A percentile compares a stretch with the other conserved stretches of the same genome.
phyloP scores from a whole-genome alignment of 495 filamentous ascomycete species.

The Lentithecium fluviatile region DNA sequence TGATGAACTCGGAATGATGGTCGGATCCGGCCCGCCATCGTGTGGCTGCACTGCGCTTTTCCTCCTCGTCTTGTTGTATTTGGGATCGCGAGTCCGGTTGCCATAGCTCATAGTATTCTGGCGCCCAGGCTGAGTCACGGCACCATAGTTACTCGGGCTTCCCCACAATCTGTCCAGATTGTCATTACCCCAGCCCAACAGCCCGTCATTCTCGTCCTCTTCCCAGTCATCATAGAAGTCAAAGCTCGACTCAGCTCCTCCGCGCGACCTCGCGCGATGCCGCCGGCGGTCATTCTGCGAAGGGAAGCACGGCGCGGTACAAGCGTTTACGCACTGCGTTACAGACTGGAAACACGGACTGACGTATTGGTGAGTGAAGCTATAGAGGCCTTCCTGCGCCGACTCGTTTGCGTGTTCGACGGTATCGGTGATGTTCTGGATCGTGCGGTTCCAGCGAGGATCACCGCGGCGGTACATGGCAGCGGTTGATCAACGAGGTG shows the following conservation, averaged over 20 bases:
- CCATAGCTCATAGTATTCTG: conserved; percentile 89
- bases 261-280: conserved; percentile 55
- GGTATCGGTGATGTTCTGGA: conserved; percentile 90
- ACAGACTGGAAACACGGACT: conserved; percentile 74
- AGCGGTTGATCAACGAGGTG: conserved; percentile 11
- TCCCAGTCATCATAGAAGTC: conserved; percentile 99
- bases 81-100: conserved; percentile 48
- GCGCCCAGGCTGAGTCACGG: conserved; percentile 64
- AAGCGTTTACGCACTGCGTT: conserved; percentile 62
- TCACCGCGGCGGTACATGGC: conserved; percentile 68
- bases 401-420: conserved; percentile 89
- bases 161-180: conserved; percentile 86
- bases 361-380: conserved; percentile 81
- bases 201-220: conserved; percentile 64
- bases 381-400: conserved; percentile 84
- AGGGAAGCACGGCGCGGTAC: conserved; percentile 70
- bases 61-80: conserved; percentile 44
- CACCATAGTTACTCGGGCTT: conserved; percentile 57
- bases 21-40: conserved; percentile 70
- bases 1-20: conserved; percentile 83
- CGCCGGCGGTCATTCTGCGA: conserved; percentile 73
- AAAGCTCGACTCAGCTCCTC: conserved; percentile 77
- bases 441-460: conserved; percentile 87
- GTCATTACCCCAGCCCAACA: conserved; percentile 70
- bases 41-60: conserved; percentile 63